These are phyloP conservation scores for Bipolaris victoriae DNA, from an alignment of 2,329 filamentous ascomycete species.

Conservation along the genomic window DNA sequence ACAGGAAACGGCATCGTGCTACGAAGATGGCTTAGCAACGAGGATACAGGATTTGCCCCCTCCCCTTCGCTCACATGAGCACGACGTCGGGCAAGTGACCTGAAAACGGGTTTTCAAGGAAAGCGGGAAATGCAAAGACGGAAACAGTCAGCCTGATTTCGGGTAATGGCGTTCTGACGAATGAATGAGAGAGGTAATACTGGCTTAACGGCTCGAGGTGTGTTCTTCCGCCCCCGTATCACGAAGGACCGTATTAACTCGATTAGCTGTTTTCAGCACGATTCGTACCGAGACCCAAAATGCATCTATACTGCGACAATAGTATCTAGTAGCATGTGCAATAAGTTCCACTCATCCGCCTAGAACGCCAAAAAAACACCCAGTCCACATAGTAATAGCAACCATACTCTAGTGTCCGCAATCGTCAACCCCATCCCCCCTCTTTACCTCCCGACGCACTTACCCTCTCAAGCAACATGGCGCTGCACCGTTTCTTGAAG, in stretches of 20 bases:
- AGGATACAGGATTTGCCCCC: constrained; percentile 1
- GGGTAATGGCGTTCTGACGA: neutral
- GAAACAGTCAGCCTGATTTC: neutral
- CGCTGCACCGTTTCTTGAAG: constrained; percentile 2
- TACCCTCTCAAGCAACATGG: constrained; percentile 3
- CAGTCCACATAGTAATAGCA: neutral
- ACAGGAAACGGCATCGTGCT: neutral
- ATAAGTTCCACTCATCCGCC: neutral
- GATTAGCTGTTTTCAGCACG: neutral
- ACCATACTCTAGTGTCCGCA: neutral
- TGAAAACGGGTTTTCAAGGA: neutral
- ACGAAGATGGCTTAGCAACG: constrained; percentile 4
- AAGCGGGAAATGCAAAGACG: neutral
- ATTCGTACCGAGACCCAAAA: neutral
- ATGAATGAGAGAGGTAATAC: neutral
- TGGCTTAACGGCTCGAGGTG: neutral
- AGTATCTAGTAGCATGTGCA: neutral
- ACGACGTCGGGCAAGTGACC: constrained; percentile 2
- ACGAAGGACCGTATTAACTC: neutral
- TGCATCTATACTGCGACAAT: neutral
- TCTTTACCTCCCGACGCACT: neutral
- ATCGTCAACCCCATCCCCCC: neutral
- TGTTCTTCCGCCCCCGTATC: neutral
- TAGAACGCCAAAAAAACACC: neutral
- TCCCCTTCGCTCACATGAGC: neutral